phyloP scores from a whole-genome alignment of 306 rosid genomes.

The Carpinus viminea region DNA sequence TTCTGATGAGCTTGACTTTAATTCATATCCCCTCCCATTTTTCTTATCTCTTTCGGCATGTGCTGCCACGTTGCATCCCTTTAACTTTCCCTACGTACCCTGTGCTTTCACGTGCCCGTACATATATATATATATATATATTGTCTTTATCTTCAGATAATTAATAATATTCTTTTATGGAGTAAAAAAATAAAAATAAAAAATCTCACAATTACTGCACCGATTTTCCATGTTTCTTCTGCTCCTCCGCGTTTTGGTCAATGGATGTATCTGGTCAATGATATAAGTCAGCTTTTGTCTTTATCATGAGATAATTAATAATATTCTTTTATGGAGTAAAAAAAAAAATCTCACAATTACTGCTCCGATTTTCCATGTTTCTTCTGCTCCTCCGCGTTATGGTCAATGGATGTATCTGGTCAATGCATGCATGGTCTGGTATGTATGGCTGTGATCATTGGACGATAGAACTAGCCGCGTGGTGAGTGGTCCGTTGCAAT shows the following conservation, averaged over 20 bases:
- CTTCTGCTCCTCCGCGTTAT: no score
- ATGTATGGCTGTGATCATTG: neutral
- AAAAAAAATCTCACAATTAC: neutral
- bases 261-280: neutral
- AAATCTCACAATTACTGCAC: no score
- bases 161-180: constrained; percentile 10
- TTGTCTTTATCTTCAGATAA: constrained; percentile 20
- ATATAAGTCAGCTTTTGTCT: constrained; percentile 19
- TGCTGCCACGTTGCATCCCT: constrained; percentile 4
- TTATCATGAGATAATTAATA: constrained; percentile 15
- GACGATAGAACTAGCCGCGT: neutral
- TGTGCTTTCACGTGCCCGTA: constrained; percentile 47
- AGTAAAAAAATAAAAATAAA: no score
- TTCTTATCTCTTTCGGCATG: neutral
- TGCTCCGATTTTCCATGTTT: no score
- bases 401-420: neutral
- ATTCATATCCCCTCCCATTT: neutral
- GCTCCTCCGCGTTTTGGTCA: neutral
- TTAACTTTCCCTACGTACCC: neutral
- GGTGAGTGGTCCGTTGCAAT: neutral
- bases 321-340: constrained; percentile 8
- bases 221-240: no score
- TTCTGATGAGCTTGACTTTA: constrained; percentile 28
- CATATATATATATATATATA: neutral
- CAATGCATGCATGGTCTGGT: neutral